These are phyloP conservation scores for Lasiosphaeria hispida DNA, from an alignment of 495 filamentous ascomycete species.

Conservation along the genomic window DNA sequence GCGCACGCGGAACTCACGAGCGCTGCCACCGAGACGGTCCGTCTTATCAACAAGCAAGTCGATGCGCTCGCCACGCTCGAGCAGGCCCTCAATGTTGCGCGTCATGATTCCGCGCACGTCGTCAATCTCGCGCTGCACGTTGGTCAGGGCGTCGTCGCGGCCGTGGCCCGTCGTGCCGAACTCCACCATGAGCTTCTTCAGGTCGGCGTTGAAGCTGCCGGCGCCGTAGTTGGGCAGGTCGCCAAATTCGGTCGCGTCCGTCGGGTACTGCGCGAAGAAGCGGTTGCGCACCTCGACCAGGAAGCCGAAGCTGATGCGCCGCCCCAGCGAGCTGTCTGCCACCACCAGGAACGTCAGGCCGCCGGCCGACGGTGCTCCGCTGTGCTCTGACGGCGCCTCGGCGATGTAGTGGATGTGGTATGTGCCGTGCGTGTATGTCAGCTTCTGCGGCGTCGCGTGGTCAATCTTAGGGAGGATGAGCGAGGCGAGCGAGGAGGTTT, in stretches of 20 bases:
- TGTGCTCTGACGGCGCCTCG: constrained; percentile 67
- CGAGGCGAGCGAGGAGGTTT: constrained; percentile 80
- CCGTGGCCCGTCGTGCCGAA: constrained; percentile 74
- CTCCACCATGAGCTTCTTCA: constrained; percentile 76
- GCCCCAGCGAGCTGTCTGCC: constrained; percentile 70
- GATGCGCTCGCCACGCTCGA: constrained; percentile 93
- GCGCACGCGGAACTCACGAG: constrained; percentile 84
- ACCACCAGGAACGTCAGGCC: constrained; percentile 86
- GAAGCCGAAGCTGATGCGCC: constrained; percentile 89
- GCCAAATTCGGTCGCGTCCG: constrained; percentile 65
- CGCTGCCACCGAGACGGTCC: constrained; percentile 79
- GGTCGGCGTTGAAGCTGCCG: constrained; percentile 75
- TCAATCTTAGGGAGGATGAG: constrained; percentile 94
- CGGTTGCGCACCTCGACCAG: constrained; percentile 87
- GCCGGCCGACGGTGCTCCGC: constrained; percentile 54
- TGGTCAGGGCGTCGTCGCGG: constrained; percentile 78
- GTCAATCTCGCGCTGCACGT: constrained; percentile 85
- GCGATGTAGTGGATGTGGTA: constrained; percentile 96
- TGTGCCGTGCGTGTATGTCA: constrained; percentile 87
- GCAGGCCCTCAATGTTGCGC: constrained; percentile 92
- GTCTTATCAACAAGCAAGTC: constrained; percentile 97
- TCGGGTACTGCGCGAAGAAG: constrained; percentile 74
- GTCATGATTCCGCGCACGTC: constrained; percentile 96
- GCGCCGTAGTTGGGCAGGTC: constrained; percentile 85
- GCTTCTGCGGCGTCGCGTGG: constrained; percentile 76